Percentiles rank a stretch among this genome's conserved stretches.
phyloP scores from a whole-genome alignment of 495 filamentous ascomycete genomes.

The Parathielavia hyrcaniae region DNA sequence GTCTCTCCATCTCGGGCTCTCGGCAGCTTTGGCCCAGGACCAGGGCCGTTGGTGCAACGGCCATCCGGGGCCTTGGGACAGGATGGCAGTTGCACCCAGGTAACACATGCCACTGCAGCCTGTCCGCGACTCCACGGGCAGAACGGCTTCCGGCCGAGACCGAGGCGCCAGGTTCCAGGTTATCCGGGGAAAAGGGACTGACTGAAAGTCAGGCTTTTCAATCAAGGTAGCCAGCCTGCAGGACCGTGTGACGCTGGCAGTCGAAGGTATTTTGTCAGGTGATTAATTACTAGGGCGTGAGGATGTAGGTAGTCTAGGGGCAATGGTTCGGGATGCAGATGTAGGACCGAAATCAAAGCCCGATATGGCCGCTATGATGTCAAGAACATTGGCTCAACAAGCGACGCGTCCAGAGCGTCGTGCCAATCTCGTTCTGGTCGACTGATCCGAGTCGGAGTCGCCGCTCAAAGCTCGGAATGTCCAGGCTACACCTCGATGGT shows the following conservation, averaged over 20 bases:
- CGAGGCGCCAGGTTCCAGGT: background rate
- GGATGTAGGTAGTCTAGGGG: background rate
- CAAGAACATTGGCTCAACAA: background rate
- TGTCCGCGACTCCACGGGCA: background rate
- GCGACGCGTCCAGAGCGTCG: background rate
- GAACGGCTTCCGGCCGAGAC: conserved; percentile 10
- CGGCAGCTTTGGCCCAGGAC: background rate
- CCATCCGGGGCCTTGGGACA: background rate
- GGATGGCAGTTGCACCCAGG: background rate
- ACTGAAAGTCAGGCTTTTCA: no score
- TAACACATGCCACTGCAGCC: background rate
- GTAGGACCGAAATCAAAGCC: conserved; percentile 10
- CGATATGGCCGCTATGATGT: background rate
- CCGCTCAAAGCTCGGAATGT: background rate
- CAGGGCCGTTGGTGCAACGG: background rate
- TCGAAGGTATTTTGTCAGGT: no score
- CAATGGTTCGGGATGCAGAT: conserved; percentile 3
- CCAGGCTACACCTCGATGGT: background rate
- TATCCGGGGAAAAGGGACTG: background rate
- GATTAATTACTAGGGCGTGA: no score
- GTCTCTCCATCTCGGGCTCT: background rate
- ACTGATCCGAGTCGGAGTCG: background rate
- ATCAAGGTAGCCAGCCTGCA: background rate
- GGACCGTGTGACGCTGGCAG: background rate
- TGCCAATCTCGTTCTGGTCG: background rate